These are phyloP conservation scores for Daldinia grandis DNA, from an alignment of 495 filamentous ascomycete species.

Conservation along the genomic window DNA sequence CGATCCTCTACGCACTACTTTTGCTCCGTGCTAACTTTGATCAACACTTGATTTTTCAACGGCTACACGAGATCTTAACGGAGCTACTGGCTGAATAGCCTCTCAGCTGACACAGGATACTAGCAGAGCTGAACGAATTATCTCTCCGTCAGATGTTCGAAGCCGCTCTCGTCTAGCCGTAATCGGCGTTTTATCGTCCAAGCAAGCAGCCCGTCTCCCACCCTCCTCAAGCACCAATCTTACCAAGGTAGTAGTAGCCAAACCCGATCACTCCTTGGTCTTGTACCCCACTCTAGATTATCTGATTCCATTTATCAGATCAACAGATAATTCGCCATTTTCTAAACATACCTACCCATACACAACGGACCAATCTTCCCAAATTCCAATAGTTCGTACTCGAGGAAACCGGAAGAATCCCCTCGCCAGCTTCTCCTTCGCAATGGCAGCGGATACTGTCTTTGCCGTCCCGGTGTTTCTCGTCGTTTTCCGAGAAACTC, in stretches of 20 bases:
- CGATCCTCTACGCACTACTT: conserved; percentile 10
- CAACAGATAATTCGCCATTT: conserved; percentile 36
- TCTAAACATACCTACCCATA: not conserved
- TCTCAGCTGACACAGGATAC: not conserved
- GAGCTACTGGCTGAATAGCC: not conserved
- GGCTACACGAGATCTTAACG: not conserved
- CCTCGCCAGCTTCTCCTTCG: conserved; percentile 13
- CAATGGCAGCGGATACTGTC: conserved; percentile 61
- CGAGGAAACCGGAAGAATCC: not conserved
- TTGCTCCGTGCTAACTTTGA: not conserved
- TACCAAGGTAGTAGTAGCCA: not conserved
- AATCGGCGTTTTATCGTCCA: conserved; percentile 1
- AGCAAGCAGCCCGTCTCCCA: not conserved
- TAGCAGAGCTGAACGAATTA: conserved; percentile 3
- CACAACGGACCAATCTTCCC: not conserved
- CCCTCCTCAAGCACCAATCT: not conserved
- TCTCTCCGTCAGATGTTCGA: not conserved
- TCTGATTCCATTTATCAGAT: conserved; percentile 45
- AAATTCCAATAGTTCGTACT: not conserved
- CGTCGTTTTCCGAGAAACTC: conserved; percentile 83
- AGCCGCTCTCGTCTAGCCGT: not conserved
- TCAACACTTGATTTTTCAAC: not conserved
- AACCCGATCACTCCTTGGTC: not conserved
- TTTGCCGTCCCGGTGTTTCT: conserved; percentile 82
- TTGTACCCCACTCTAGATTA: conserved; percentile 30